Conservation (phyloP, 2,329 filamentous ascomycete genomes). For the Colletotrichum graminicola region DNA sequence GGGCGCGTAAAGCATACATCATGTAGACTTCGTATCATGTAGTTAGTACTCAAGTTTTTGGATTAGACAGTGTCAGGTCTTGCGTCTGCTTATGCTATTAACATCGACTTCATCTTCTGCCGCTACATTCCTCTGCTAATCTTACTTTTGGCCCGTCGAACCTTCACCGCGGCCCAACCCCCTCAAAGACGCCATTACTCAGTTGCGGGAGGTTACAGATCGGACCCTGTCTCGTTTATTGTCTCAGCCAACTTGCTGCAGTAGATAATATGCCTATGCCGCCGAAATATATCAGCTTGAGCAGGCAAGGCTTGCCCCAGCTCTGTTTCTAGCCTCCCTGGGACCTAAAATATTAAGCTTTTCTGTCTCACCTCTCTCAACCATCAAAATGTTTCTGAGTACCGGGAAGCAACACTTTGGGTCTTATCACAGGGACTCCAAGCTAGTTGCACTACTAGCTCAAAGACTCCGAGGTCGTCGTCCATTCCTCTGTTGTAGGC, state of each 20-base stretch:
- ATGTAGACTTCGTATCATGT: constrained; percentile 36
- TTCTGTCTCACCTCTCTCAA: neutral
- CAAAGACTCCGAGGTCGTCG: neutral
- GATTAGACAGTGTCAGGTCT: constrained; percentile 22
- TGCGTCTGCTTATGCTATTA: constrained; percentile 16
- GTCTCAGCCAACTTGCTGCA: neutral
- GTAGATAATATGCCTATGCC: neutral
- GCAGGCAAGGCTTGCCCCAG: neutral
- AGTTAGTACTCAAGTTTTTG: constrained; percentile 16
- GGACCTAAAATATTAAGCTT: neutral
- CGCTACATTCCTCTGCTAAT: neutral
- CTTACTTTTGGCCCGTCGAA: too few relatives aligned
- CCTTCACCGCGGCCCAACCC: neutral
- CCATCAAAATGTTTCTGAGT: neutral
- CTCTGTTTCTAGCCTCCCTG: neutral
- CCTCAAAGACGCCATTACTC: neutral
- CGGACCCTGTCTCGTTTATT: too few relatives aligned
- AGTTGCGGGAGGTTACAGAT: too few relatives aligned
- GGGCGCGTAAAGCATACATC: constrained; percentile 36
- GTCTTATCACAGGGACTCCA: neutral
- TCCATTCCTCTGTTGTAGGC: neutral
- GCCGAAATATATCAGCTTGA: neutral
- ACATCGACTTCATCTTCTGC: neutral
- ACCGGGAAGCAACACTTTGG: neutral
- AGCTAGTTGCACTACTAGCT: neutral